Evolutionary conservation across 768 basidiomycete genomes (phyloP).

Genomic region (Macrolepiota fuliginosa): DNA sequence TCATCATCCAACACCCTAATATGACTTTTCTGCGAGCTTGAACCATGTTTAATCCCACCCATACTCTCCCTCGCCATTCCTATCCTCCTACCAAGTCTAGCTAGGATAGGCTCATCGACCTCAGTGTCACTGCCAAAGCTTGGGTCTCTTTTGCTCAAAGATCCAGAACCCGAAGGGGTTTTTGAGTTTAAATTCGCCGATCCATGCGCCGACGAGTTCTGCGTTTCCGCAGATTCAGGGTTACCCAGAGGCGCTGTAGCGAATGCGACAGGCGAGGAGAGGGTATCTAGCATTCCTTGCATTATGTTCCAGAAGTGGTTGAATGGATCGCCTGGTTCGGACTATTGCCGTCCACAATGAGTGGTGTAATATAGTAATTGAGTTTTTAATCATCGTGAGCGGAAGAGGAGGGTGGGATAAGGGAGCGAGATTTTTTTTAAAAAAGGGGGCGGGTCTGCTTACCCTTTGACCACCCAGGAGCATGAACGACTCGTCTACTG

Average conservation of each 20-base stretch:
- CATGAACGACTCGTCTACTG: conserved; percentile 89
- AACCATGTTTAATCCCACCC: conserved; percentile 10
- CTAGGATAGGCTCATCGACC: conserved; percentile 59
- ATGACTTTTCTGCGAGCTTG: conserved; percentile 9
- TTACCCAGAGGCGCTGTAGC: conserved; percentile 72
- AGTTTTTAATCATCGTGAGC: no score
- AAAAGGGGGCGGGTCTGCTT: conserved; percentile 22
- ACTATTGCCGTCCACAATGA: conserved; percentile 32
- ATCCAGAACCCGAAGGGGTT: conserved; percentile 24
- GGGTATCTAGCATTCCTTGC: conserved; percentile 82
- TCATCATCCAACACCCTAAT: conserved; percentile 22
- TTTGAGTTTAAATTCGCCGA: conserved; percentile 7
- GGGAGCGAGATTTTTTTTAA: background rate
- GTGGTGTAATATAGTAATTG: no score
- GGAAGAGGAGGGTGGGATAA: background rate
- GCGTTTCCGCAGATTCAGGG: conserved; percentile 26
- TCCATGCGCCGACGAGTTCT: conserved; percentile 12
- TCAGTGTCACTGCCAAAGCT: conserved; percentile 68
- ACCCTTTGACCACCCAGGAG: conserved; percentile 75
- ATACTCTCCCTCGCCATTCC: conserved; percentile 37
- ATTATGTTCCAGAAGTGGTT: conserved; percentile 88
- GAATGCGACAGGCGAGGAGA: conserved; percentile 62
- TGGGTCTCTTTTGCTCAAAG: conserved; percentile 25
- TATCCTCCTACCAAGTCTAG: conserved; percentile 51
- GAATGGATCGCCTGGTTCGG: conserved; percentile 83